A percentile compares a stretch with the other conserved stretches of the same genome.
Conservation (phyloP, 2,329 filamentous ascomycete genomes). For the Paraconiothyrium brasiliense region DNA sequence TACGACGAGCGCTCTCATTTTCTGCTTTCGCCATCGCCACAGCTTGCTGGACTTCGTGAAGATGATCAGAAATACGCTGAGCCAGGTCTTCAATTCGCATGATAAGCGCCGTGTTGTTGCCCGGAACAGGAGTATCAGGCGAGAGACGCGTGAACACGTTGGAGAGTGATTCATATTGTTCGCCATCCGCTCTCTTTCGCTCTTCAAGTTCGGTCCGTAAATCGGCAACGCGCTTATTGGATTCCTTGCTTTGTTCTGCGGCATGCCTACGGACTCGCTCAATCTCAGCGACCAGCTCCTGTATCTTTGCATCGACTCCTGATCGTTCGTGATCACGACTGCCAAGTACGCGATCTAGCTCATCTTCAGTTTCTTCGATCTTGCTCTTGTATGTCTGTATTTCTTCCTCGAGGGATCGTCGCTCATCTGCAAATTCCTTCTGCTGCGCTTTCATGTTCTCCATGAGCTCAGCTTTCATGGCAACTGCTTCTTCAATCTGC, state of each 20-base stretch:
- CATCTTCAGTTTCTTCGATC: slow-evolving; percentile 89
- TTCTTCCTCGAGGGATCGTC: slow-evolving; percentile 83
- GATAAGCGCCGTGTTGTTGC: slow-evolving; percentile 50
- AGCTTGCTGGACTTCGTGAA: slow-evolving; percentile 57
- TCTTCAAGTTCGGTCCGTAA: slow-evolving; percentile 67
- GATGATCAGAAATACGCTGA: slow-evolving; percentile 53
- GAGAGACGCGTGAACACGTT: slow-evolving; percentile 52
- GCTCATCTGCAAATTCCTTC: slow-evolving; percentile 84
- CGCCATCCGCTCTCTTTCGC: slow-evolving; percentile 55
- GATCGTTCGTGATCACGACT: slow-evolving; percentile 84
- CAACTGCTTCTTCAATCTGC: slow-evolving; percentile 84
- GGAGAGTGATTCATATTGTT: slow-evolving; percentile 40
- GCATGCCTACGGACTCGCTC: slow-evolving; percentile 64
- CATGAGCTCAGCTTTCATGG: slow-evolving; percentile 92
- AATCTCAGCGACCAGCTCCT: slow-evolving; percentile 75
- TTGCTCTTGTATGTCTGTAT: slow-evolving; percentile 78
- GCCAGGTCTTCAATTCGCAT: slow-evolving; percentile 57
- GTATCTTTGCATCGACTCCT: slow-evolving; percentile 73
- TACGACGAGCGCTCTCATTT: slow-evolving; percentile 53
- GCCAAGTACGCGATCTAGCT: slow-evolving; percentile 84
- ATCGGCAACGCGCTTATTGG: slow-evolving; percentile 53
- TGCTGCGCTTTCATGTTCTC: slow-evolving; percentile 94
- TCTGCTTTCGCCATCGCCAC: slow-evolving; percentile 58
- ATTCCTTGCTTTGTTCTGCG: slow-evolving; percentile 60
- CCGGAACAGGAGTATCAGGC: slow-evolving; percentile 44